phyloP scores from a whole-genome alignment of 1,284 basidiomycete species.

The Kwoniella shivajii region DNA sequence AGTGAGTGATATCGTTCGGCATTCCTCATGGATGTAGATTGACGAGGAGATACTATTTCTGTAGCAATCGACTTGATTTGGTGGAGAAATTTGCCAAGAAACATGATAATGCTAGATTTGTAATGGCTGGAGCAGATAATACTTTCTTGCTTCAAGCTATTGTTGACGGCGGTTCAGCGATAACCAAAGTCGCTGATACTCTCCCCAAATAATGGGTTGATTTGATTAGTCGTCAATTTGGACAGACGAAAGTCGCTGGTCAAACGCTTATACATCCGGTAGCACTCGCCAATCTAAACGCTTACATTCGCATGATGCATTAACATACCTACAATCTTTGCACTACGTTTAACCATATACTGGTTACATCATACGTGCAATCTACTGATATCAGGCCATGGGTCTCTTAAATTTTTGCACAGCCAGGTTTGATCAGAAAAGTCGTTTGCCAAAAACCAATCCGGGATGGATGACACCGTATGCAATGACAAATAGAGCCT shows the following conservation, averaged over 20 bases:
- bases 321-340: too few species aligned
- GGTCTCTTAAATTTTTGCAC: neutral
- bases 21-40: neutral
- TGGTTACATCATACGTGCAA: too few species aligned
- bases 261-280: too few species aligned
- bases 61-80: constrained; percentile 1
- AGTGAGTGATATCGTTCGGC: neutral
- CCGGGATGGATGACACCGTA: constrained; percentile 26
- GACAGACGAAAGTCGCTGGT: too few species aligned
- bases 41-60: too few species aligned
- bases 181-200: neutral
- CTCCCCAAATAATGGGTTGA: too few species aligned
- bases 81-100: constrained; percentile 6
- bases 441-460: constrained; percentile 11
- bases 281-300: too few species aligned
- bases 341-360: too few species aligned
- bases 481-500: constrained; percentile 13
- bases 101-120: constrained; percentile 2
- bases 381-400: too few species aligned
- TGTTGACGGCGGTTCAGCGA: constrained; percentile 3
- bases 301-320: too few species aligned
- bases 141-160: constrained; percentile 4
- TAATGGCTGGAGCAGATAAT: constrained; percentile 7
- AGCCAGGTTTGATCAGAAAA: constrained; percentile 5
- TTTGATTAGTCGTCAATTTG: too few species aligned